These are phyloP conservation scores for Epichloe sibirici DNA, from an alignment of 2,329 filamentous ascomycete genomes.

Conservation along the genomic window DNA sequence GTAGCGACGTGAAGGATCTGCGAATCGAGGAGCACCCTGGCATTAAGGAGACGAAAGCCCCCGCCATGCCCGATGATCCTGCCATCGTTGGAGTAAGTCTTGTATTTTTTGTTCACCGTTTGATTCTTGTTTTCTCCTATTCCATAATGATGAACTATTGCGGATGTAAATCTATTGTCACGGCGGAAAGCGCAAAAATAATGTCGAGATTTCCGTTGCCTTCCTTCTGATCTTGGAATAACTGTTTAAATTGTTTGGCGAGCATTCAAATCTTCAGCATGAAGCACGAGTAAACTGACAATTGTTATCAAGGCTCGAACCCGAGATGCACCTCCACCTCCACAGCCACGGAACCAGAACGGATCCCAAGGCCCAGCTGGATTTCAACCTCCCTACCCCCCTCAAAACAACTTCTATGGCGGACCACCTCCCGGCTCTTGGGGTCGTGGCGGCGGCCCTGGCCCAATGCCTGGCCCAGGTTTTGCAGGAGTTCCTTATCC, in stretches of 20 bases:
- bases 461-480: conserved; percentile 43
- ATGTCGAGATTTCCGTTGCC: conserved; percentile 99
- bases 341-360: conserved; percentile 18
- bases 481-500: conserved; percentile 70
- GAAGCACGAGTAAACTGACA: conserved; percentile 11
- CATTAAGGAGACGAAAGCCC: conserved; percentile 61
- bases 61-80: conserved; percentile 81
- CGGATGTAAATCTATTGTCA: conserved; percentile 84
- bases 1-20: conserved; percentile 96
- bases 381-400: conserved; percentile 33
- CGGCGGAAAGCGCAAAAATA: conserved; percentile 86
- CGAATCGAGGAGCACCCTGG: conserved; percentile 77
- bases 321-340: conserved; percentile 22
- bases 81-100: conserved; percentile 91
- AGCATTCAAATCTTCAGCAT: neutral
- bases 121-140: conserved; percentile 5
- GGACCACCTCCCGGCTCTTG: conserved; percentile 38
- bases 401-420: conserved; percentile 34
- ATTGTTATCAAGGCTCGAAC: conserved; percentile 25
- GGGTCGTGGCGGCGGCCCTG: conserved; percentile 39
- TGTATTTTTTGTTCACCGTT: neutral
- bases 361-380: conserved; percentile 19
- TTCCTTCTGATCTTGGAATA: conserved; percentile 77
- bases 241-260: conserved; percentile 7
- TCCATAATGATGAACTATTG: conserved; percentile 79